Base-by-base conservation (phyloP, 768 basidiomycete species). In the Collybia sp. region DNA sequence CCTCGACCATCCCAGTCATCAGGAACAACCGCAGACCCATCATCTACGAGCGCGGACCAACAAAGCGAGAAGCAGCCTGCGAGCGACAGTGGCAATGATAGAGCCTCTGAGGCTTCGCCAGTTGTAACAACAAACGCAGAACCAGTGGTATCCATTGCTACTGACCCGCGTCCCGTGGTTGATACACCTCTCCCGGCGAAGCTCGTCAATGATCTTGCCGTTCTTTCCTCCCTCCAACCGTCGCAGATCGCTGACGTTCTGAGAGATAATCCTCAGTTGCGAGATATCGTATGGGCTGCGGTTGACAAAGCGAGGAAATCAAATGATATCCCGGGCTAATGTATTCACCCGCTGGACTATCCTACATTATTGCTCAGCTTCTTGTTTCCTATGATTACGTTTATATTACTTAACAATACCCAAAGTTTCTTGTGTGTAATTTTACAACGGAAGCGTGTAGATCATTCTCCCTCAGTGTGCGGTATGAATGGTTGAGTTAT, bases 171-270 rank as follows among this genome's bases (percentile, higher is more conserved):
- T 17, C 33, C 50, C 3, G 35, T 37, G 20, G 18, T 42, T 37
- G 16, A 47, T 13, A 30, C 25, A 19, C 25, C 39, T 1, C 11
- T 40, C 3, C 16, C 43, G 3, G 11, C 2, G 10, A 17, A 46
- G 17, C 10, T 50, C 33, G 43, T 52, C 50, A 47, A 56, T 19
- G 58, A 65, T 40, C 52, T 68, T 4, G 53, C 59, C 25, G 57
- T 65, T 2, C 46, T 72, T 16, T 61, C 70, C 12, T 55, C 59
- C 30, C 47, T 71, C 31, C 59, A 69, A 35, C 62, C 66, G 30
- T 49, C 59, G n/a, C 68, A 71, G 48, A 60, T 73, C 8, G 59
- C 62, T 13, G 65, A 69, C 18, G 53, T 70, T 19, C 55, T 73
- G 40, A 58, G 63, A 15, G 60, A 58, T 16, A 70, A 73, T 46